Percentiles rank a stretch among this genome's conserved stretches.
Conservation (phyloP, 1,139 yeast species). For the Debaryomyces nepalensis region DNA sequence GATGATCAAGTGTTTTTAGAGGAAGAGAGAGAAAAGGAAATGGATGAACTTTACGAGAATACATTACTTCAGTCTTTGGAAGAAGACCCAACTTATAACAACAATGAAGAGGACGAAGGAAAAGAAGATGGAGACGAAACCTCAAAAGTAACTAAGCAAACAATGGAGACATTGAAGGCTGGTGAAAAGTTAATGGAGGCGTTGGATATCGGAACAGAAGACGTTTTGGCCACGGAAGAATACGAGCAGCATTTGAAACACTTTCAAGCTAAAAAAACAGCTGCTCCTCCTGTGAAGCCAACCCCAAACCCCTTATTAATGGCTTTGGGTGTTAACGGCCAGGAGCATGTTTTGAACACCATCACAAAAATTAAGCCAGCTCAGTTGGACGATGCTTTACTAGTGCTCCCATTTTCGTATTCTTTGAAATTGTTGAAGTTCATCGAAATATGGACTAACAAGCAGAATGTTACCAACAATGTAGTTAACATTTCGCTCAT, state of each 20-base stretch:
- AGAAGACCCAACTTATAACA: conserved; percentile 35
- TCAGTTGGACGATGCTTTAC: conserved; percentile 88
- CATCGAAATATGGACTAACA: conserved; percentile 74
- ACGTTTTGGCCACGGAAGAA: conserved; percentile 60
- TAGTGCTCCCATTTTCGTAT: conserved; percentile 89
- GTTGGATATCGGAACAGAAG: conserved; percentile 78
- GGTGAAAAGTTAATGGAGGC: conserved; percentile 96
- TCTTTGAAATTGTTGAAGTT: conserved; percentile 71
- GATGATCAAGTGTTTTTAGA: conserved; percentile 93
- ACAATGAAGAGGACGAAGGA: conserved; percentile 44
- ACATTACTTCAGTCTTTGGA: conserved; percentile 75
- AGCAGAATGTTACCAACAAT: conserved; percentile 46
- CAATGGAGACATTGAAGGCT: conserved; percentile 89
- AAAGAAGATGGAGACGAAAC: conserved; percentile 60
- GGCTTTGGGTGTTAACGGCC: conserved; percentile 74
- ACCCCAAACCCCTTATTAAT: conserved; percentile 69
- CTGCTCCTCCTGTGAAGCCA: conserved; percentile 59
- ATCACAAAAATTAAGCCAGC: conserved; percentile 73
- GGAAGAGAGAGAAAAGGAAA: conserved; percentile 94
- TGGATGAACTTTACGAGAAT: conserved; percentile 87
- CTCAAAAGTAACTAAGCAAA: conserved; percentile 76
- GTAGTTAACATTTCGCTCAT: conserved; percentile 61
- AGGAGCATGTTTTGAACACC: conserved; percentile 75
- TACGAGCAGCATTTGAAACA: conserved; percentile 45
- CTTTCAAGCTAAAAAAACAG: conserved; percentile 39